Evolutionary conservation across 208 protist species (phyloP), one percentile per base, ranked within the genome.

Genomic region (Jaenimonas drosophilae): DNA sequence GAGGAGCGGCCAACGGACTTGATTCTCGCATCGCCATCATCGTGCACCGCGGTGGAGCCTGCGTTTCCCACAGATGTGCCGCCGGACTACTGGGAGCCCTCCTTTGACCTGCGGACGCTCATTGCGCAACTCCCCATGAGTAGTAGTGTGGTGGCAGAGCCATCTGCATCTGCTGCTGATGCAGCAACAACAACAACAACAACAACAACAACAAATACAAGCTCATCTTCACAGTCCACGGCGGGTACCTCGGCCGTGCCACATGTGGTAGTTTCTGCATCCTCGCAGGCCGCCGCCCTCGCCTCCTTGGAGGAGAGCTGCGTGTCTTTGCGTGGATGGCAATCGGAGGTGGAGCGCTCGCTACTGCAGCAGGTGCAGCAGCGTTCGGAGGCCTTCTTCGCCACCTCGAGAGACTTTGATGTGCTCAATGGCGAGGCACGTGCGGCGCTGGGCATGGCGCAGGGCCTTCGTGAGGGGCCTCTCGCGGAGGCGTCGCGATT

Each of bases 381-480:
- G 53, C 71, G 70, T 23, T 89, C 83, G 11, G 77, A 86, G 43
- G 65, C 86, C 53, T 93, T 96, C 62, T 91, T 93, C 54, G 40
- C 23, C 17, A 66, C 67, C 19, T 88, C 85, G 37, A 53, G 60
- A 27, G 54, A 67, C 21, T 92, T 93, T 64, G 56, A 51, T 19
- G 37, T 57, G 6, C 53, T 91, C 21, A 67, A 69, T 47, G 49
- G 42, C 5, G 82, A 90, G 41, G 80, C 76, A 7, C 41, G 50
- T 19, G 45, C 34, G 30, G 74, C 83, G 30, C 53, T 86, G 54
- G 62, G 51, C 12, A 56, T 70, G 31, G 64, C 59, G 19, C 56
- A 55, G 20, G 51, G 57, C n/a, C 57, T 65, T 23, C 67, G 74
- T 26, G 39, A 53, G 3, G 68, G 57, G 12, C 53, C 75, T 32